A percentile compares a stretch with the other conserved stretches of the same genome.
These are phyloP conservation scores for Penicillium paradoxum DNA, from an alignment of 495 filamentous ascomycete genomes.

Conservation along the genomic window DNA sequence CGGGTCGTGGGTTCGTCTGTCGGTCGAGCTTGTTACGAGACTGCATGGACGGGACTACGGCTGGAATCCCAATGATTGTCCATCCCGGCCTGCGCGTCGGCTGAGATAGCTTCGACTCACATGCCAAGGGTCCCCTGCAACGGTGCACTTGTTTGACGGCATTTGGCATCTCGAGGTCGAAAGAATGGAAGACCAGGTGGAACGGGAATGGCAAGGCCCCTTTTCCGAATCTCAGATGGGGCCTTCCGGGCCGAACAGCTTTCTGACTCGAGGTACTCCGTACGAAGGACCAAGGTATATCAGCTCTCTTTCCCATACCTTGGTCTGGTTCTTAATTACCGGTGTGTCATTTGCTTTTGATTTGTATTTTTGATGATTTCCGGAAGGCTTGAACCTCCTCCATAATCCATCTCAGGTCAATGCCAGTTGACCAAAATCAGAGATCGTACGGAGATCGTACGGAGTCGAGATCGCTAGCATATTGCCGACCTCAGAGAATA, in stretches of 20 bases:
- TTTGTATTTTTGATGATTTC: not conserved
- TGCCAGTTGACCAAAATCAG: too few relatives aligned
- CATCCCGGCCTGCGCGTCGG: conserved; percentile 12
- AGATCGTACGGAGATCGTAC: too few relatives aligned
- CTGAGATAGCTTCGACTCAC: conserved; percentile 18
- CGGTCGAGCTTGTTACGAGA: not conserved
- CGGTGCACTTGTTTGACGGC: not conserved
- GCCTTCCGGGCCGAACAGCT: not conserved
- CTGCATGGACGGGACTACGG: conserved; percentile 5
- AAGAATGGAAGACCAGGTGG: not conserved
- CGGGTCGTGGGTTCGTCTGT: not conserved
- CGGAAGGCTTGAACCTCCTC: too few relatives aligned
- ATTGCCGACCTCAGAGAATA: too few relatives aligned
- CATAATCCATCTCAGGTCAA: too few relatives aligned
- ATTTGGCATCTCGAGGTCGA: not conserved
- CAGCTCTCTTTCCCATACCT: not conserved
- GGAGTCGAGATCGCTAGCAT: too few relatives aligned
- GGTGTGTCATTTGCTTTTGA: not conserved
- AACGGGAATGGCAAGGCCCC: not conserved
- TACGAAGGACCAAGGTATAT: too few relatives aligned
- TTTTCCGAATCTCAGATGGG: not conserved
- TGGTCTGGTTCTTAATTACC: not conserved
- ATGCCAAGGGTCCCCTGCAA: conserved; percentile 26
- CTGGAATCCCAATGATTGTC: conserved; percentile 20
- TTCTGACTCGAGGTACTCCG: too few relatives aligned